These are phyloP conservation scores for Penicillium taxi DNA, from an alignment of 495 filamentous ascomycete species.

Conservation along the genomic window DNA sequence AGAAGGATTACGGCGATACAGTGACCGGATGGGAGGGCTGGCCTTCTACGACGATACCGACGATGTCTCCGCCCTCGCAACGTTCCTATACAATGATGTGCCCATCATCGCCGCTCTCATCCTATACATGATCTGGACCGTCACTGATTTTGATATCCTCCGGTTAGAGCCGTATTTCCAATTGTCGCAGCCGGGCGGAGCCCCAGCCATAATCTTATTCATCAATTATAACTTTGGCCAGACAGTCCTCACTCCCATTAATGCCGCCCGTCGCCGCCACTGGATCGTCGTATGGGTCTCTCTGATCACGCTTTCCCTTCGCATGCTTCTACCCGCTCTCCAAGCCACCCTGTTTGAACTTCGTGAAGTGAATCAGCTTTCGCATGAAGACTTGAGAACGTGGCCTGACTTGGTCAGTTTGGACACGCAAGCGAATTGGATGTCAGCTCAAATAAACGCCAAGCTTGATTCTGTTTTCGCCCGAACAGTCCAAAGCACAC, in stretches of 20 bases:
- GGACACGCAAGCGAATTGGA: conserved; percentile 29
- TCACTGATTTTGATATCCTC: conserved; percentile 37
- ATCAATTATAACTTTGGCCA: conserved; percentile 42
- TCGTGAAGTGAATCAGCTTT: conserved; percentile 20
- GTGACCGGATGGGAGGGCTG: conserved; percentile 24
- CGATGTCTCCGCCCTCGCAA: conserved; percentile 24
- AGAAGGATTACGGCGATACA: conserved; percentile 31
- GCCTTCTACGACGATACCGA: conserved; percentile 28
- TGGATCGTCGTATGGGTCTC: conserved; percentile 34
- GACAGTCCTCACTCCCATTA: conserved; percentile 32
- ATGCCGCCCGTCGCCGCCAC: conserved; percentile 27
- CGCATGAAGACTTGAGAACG: conserved; percentile 21
- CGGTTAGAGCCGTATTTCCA: conserved; percentile 39
- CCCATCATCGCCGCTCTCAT: conserved; percentile 31
- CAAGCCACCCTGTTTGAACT: conserved; percentile 33
- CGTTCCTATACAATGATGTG: conserved; percentile 34
- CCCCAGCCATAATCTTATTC: conserved; percentile 30
- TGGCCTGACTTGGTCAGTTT: conserved; percentile 30
- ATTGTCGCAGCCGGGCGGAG: conserved; percentile 28
- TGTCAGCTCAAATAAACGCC: conserved; percentile 25
- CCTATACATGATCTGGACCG: conserved; percentile 31
- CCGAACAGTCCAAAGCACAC: conserved; percentile 17
- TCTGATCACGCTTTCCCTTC: conserved; percentile 27
- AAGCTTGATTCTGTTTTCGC: conserved; percentile 19
- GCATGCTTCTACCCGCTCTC: conserved; percentile 33